Conservation (phyloP, 2,329 filamentous ascomycete species). For the Colletotrichum horii region DNA sequence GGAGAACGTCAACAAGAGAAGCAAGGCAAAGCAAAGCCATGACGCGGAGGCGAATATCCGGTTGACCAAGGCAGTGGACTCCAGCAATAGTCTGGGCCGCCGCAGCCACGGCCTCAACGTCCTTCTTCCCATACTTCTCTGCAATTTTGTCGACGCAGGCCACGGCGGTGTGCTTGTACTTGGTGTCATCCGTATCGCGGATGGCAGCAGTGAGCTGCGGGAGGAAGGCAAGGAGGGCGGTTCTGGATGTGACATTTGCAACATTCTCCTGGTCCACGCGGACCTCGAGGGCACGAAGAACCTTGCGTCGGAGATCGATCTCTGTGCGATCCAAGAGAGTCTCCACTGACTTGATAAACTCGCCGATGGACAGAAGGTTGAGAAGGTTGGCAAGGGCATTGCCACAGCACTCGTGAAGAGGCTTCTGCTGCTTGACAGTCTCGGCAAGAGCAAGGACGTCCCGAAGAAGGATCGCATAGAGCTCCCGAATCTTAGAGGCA, state of each 20-base stretch:
- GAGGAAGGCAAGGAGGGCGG: conserved; percentile 78
- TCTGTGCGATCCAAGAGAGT: conserved; percentile 78
- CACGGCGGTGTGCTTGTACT: conserved; percentile 84
- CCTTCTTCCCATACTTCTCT: conserved; percentile 94
- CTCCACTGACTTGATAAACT: conserved; percentile 90
- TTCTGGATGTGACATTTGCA: conserved; percentile 70
- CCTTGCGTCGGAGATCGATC: conserved; percentile 77
- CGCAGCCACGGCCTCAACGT: conserved; percentile 75
- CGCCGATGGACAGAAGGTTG: conserved; percentile 81
- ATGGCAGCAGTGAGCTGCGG: conserved; percentile 81
- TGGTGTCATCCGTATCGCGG: conserved; percentile 71
- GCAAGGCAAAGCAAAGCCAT: conserved; percentile 90
- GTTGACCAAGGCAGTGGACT: conserved; percentile 75
- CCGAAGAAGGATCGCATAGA: conserved; percentile 74
- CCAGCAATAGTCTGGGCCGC: conserved; percentile 81
- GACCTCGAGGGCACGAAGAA: conserved; percentile 79
- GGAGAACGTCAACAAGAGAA: conserved; percentile 86
- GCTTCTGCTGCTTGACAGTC: conserved; percentile 61
- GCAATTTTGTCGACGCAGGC: conserved; percentile 91
- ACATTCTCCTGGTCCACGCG: conserved; percentile 78
- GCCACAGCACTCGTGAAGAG: conserved; percentile 64
- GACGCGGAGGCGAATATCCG: conserved; percentile 74
- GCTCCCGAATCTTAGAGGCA: conserved; percentile 67
- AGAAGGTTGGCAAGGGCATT: conserved; percentile 81
- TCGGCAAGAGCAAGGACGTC: conserved; percentile 71